Evolutionary conservation across 208 protist genomes (phyloP).

Genomic region (Vickermania ingenoplastis): DNA sequence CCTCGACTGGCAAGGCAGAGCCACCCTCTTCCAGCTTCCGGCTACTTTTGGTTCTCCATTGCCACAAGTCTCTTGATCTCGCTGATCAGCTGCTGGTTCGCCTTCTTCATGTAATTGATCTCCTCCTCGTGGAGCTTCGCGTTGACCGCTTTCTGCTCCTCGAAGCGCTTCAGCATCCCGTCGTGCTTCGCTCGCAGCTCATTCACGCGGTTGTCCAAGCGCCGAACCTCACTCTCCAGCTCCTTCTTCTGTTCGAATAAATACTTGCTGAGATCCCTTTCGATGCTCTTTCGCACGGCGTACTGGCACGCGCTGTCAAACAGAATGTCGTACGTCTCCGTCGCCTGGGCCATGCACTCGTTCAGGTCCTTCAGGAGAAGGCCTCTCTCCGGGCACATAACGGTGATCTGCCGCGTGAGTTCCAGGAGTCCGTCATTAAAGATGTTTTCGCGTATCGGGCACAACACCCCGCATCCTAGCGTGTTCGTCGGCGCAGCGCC

Average conservation of each 20-base stretch:
- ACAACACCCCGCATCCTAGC: conserved; percentile 57
- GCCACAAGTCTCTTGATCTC: conserved; percentile 80
- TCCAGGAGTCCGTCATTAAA: conserved; percentile 70
- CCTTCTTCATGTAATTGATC: conserved; percentile 79
- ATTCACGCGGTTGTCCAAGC: conserved; percentile 78
- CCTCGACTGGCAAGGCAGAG: no score
- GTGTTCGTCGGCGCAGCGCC: conserved; percentile 41
- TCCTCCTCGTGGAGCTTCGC: conserved; percentile 76
- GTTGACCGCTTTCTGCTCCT: conserved; percentile 64
- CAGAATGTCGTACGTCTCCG: conserved; percentile 74
- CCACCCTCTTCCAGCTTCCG: no score
- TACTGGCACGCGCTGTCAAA: conserved; percentile 82
- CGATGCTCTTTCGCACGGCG: conserved; percentile 79
- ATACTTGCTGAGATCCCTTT: conserved; percentile 60
- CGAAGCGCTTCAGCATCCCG: conserved; percentile 67
- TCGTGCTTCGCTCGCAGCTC: conserved; percentile 77
- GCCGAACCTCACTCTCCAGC: conserved; percentile 77
- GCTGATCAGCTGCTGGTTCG: conserved; percentile 75
- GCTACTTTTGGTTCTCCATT: neutral
- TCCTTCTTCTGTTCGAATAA: conserved; percentile 51
- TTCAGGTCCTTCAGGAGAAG: conserved; percentile 61
- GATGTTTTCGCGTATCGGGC: conserved; percentile 63
- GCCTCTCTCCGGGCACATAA: conserved; percentile 80
- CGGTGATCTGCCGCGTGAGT: conserved; percentile 78
- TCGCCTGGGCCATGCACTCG: conserved; percentile 50